These are phyloP conservation scores for Chytriomyces hyalinus DNA, from an alignment of 192 early-diverging fungal species.

Conservation along the genomic window DNA sequence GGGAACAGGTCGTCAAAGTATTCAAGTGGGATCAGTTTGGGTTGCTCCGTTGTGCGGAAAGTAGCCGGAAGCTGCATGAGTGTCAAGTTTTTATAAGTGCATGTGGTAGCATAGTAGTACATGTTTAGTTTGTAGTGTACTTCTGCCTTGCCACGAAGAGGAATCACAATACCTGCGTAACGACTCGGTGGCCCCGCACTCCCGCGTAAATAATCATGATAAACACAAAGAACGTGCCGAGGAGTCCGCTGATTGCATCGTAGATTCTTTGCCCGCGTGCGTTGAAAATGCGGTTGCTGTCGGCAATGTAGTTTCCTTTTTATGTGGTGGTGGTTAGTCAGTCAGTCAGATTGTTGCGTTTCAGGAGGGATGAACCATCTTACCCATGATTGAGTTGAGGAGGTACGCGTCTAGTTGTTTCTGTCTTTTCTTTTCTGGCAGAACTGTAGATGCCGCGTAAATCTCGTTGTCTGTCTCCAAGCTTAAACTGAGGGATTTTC, in stretches of 20 bases:
- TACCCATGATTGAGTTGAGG: too few relatives aligned
- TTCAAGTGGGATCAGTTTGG: conserved; percentile 42
- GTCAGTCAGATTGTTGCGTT: too few relatives aligned
- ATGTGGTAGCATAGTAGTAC: not conserved
- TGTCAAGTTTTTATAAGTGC: not conserved
- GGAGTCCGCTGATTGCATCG: conserved; percentile 37
- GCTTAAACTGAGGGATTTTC: too few relatives aligned
- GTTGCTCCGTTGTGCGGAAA: conserved; percentile 46
- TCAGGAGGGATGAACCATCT: too few relatives aligned
- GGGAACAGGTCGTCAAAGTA: conserved; percentile 50
- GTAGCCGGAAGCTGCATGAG: conserved; percentile 51
- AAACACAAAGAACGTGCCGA: conserved; percentile 47
- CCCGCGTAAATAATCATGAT: conserved; percentile 57
- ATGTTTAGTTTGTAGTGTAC: not conserved
- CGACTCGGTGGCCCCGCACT: conserved; percentile 50
- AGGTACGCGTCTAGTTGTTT: too few relatives aligned
- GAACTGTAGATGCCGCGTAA: too few relatives aligned
- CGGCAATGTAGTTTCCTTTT: conserved; percentile 35
- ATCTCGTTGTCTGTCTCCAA: too few relatives aligned
- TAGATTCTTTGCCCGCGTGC: conserved; percentile 45
- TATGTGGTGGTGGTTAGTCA: too few relatives aligned
- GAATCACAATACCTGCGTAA: conserved; percentile 42
- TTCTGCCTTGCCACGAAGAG: not conserved
- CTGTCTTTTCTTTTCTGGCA: too few relatives aligned
- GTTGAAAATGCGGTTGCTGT: conserved; percentile 43